Percentiles rank a stretch among this genome's conserved stretches.
These are phyloP conservation scores for Trichoderma semiorbis DNA, from an alignment of 2,329 filamentous ascomycete genomes.

Conservation along the genomic window DNA sequence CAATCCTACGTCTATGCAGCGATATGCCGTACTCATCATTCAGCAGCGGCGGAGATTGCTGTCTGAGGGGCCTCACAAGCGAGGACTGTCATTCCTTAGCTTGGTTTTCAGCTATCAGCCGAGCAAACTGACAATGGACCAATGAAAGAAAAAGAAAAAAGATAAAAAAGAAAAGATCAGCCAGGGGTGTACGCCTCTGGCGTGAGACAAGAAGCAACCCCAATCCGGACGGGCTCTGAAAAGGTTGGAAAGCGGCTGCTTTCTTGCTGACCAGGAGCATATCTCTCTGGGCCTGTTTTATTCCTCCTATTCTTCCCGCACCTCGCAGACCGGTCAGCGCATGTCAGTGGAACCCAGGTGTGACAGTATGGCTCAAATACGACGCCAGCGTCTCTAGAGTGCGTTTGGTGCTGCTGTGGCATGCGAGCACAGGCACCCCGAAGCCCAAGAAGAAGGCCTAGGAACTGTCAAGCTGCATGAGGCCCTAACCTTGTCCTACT, in stretches of 20 bases:
- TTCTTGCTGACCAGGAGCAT: not conserved
- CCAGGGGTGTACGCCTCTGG: not conserved
- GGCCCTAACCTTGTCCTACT: not conserved
- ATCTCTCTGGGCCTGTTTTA: not conserved
- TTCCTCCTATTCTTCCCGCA: not conserved
- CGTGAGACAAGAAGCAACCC: not conserved
- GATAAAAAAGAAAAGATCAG: not conserved
- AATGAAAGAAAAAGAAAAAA: not conserved
- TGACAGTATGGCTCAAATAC: not conserved
- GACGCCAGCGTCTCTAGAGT: not conserved
- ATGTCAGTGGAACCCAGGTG: not conserved
- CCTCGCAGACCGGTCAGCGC: constrained; percentile 9
- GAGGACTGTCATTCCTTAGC: not conserved
- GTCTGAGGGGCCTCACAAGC: not conserved
- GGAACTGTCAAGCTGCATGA: constrained; percentile 2
- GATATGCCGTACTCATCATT: not conserved
- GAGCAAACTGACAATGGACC: not conserved
- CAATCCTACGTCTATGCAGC: not conserved
- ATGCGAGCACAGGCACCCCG: not conserved
- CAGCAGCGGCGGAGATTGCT: not conserved
- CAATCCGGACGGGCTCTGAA: not conserved
- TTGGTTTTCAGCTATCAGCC: not conserved
- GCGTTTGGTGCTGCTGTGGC: not conserved
- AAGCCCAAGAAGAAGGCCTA: not conserved
- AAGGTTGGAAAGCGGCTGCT: not conserved